Base-by-base conservation (phyloP, 176 grass and related monocot species). In the Coix lacrymajobi region DNA sequence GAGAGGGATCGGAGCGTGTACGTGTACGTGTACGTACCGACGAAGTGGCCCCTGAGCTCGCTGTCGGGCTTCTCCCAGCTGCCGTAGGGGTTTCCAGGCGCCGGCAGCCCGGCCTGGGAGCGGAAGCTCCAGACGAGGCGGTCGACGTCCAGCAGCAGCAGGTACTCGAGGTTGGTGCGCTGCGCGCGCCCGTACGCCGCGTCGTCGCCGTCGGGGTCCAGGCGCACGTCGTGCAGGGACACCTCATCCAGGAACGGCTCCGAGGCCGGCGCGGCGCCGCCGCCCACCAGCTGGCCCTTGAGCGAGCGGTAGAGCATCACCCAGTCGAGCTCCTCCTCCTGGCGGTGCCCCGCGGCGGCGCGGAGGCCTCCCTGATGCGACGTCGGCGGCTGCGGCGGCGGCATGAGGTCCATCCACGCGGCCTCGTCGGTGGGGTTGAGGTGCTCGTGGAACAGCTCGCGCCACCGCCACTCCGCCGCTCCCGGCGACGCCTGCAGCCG, bases 121-220 rank as follows among this genome's bases (percentile, higher is more conserved):
- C 91, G 57, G 78, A 94, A 97, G 87, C 81, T 97, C 91, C 94
- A 97, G 0, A 94, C 94, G 32, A 97, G 82, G 22, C 85, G 34
- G 70, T 97, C 89, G 2, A 79, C 81, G 78, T 97, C 91, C 7
- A 97, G 85, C 4, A 97, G 72, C 15, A 97, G 61, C 71, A 97
- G 86, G 84, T 97, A 97, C 87, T 97, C 94, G 17, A 93, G 84
- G 75, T 93, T 97, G 7, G 94, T 97, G 69, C 75, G 73, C 89
- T 97, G 86, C 37, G 91, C 94, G 0, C 39, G 76, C 68, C 86
- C 94, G 67, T 91, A 91, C 43, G 75, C 49, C n/a, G 61, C 71
- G 69, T 91, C 85, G 71, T 56, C 68, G 58, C 57, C 36, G 89
- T 66, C 44, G 16, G 2, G 40, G 48, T 91, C 89, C 16, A 97